phyloP scores from a whole-genome alignment of 208 protist species.

The Leishmania aethiopica region DNA sequence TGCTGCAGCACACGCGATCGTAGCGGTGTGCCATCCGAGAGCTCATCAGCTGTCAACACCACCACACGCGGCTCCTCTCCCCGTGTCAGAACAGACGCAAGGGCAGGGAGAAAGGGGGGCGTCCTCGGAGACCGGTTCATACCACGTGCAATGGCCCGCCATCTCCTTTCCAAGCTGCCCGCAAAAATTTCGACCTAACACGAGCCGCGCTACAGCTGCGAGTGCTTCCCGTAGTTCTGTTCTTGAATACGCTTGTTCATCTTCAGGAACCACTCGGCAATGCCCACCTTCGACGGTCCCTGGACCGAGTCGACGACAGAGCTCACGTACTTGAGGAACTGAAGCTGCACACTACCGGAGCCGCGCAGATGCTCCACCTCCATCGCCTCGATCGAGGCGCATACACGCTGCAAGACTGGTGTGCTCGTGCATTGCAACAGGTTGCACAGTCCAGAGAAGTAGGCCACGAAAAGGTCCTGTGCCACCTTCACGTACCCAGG shows the following conservation, averaged over 20 bases:
- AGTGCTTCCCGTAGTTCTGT: constrained; percentile 35
- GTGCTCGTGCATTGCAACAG: constrained; percentile 69
- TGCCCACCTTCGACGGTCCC: constrained; percentile 60
- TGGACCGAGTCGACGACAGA: constrained; percentile 52
- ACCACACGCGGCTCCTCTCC: background rate
- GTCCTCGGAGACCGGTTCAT: background rate
- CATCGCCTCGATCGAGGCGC: constrained; percentile 81
- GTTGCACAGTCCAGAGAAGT: constrained; percentile 80
- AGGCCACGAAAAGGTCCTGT: constrained; percentile 62
- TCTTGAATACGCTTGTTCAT: constrained; percentile 48
- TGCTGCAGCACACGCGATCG: background rate
- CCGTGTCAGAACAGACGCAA: background rate
- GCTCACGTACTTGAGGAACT: constrained; percentile 77
- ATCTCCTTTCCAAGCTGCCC: background rate
- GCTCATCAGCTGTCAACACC: background rate
- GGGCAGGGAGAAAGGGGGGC: background rate
- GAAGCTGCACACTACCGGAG: constrained; percentile 45
- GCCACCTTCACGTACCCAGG: constrained; percentile 32
- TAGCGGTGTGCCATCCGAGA: background rate
- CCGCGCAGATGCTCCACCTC: constrained; percentile 72
- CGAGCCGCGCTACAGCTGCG: constrained; percentile 36
- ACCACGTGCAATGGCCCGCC: background rate
- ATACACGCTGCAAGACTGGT: constrained; percentile 76
- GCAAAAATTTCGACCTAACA: background rate
- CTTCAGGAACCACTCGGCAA: constrained; percentile 81